Evolutionary conservation across 2,329 filamentous ascomycete genomes (phyloP).

Genomic region (Byssochlamys sp.): DNA sequence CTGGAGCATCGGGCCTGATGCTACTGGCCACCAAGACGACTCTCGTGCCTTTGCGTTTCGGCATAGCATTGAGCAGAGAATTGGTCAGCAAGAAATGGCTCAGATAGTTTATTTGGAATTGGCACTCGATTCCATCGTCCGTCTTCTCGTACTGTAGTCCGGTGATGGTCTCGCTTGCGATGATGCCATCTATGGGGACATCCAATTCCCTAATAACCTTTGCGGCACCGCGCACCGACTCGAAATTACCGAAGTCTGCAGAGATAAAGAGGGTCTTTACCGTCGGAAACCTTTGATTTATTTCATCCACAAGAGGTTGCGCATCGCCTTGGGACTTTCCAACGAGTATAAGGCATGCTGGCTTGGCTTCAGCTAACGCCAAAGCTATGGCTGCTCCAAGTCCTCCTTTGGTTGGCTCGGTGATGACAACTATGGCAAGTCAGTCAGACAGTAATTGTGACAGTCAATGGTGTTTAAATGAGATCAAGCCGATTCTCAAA

Average conservation of each 20-base stretch:
- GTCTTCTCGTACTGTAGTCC: constrained; percentile 12
- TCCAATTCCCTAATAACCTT: constrained; percentile 8
- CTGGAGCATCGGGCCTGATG: constrained; percentile 11
- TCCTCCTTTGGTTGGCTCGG: constrained; percentile 14
- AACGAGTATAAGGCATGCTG: constrained; percentile 19
- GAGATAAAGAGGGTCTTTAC: constrained; percentile 14
- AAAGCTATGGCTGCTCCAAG: constrained; percentile 19
- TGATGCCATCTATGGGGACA: constrained; percentile 14
- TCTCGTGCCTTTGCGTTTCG: constrained; percentile 3
- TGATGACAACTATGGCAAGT: constrained; percentile 15
- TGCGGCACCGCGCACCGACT: constrained; percentile 11
- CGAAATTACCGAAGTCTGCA: constrained; percentile 8
- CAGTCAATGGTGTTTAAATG: background rate
- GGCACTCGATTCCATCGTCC: constrained; percentile 14
- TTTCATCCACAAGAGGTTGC: constrained; percentile 16
- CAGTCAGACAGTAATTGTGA: background rate
- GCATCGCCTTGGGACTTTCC: constrained; percentile 16
- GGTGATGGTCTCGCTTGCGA: constrained; percentile 12
- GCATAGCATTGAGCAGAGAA: constrained; percentile 9
- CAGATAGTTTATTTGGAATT: constrained; percentile 19
- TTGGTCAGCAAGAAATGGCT: constrained; percentile 16
- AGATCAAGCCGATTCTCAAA: background rate
- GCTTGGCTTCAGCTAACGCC: constrained; percentile 16
- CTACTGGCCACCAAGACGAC: constrained; percentile 15
- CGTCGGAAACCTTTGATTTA: constrained; percentile 12